These are phyloP conservation scores for Xylaria sp. DNA, from an alignment of 2,329 filamentous ascomycete species.

Conservation along the genomic window DNA sequence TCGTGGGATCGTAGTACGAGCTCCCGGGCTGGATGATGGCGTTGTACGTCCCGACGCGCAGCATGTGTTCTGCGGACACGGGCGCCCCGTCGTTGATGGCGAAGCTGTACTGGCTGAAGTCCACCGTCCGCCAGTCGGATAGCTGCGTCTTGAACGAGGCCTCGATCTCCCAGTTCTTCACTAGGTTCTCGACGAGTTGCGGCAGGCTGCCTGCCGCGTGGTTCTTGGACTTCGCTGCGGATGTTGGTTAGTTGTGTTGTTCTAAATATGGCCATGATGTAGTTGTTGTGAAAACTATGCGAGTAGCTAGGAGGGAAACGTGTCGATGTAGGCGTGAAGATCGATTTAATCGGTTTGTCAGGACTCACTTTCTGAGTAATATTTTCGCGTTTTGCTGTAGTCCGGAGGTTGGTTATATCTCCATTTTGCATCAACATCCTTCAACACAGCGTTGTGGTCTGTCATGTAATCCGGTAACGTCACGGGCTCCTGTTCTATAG, in stretches of 20 bases:
- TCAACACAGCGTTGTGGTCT: constrained; percentile 40
- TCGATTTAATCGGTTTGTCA: not conserved
- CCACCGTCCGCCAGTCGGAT: constrained; percentile 72
- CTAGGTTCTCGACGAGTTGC: constrained; percentile 72
- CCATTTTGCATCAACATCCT: constrained; percentile 65
- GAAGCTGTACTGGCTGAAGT: constrained; percentile 68
- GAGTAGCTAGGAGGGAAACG: not conserved
- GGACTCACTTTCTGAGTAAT: constrained; percentile 67
- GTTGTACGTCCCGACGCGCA: constrained; percentile 75
- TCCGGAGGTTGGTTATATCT: constrained; percentile 69
- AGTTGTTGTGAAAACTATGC: not conserved
- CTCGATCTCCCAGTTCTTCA: constrained; percentile 79
- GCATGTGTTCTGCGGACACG: constrained; percentile 70
- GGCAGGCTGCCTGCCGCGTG: constrained; percentile 67
- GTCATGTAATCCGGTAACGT: constrained; percentile 41
- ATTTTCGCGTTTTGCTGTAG: constrained; percentile 70
- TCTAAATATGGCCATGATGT: not conserved
- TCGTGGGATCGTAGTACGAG: constrained; percentile 70
- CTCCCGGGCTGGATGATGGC: constrained; percentile 69
- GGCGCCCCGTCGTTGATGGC: constrained; percentile 69
- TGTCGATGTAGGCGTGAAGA: too few species aligned
- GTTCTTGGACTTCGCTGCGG: constrained; percentile 64
- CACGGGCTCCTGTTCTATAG: constrained; percentile 4
- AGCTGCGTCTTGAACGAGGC: constrained; percentile 73
- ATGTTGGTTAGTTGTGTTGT: constrained; percentile 4